These are phyloP conservation scores for Baudoinia panamericana DNA, from an alignment of 495 filamentous ascomycete genomes.

Conservation along the genomic window DNA sequence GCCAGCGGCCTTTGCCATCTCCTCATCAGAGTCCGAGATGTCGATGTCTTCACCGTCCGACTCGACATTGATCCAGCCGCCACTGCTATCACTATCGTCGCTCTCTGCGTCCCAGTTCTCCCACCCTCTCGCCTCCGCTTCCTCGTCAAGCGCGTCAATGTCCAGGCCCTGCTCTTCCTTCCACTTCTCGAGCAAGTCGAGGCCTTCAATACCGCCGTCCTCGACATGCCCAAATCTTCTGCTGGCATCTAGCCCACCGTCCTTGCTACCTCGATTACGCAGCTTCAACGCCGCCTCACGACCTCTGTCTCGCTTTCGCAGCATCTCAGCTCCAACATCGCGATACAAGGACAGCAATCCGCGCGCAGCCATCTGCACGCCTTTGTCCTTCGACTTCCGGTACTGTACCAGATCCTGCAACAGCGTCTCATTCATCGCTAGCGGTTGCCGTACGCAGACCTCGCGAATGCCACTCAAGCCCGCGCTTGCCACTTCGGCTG, in stretches of 20 bases:
- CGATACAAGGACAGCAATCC: slow-evolving; percentile 81
- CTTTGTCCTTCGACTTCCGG: slow-evolving; percentile 93
- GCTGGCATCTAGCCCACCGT: slow-evolving; percentile 51
- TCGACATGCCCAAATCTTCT: slow-evolving; percentile 67
- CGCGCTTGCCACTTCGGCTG: slow-evolving; percentile 78
- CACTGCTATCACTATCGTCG: slow-evolving; percentile 58
- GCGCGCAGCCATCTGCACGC: slow-evolving; percentile 91
- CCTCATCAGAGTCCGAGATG: slow-evolving; percentile 48
- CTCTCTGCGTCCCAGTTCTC: slow-evolving; percentile 78
- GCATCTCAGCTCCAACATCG: slow-evolving; percentile 76
- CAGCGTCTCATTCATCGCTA: slow-evolving; percentile 89
- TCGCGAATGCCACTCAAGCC: slow-evolving; percentile 92
- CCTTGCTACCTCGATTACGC: slow-evolving; percentile 31
- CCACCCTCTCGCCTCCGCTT: slow-evolving; percentile 51
- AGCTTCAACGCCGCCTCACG: slow-evolving; percentile 84
- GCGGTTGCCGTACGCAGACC: slow-evolving; percentile 78
- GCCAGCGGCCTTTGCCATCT: slow-evolving; percentile 44
- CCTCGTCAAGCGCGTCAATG: no score
- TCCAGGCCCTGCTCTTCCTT: slow-evolving; percentile 73
- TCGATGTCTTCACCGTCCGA: slow-evolving; percentile 65
- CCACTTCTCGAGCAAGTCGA: slow-evolving; percentile 84
- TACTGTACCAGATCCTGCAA: slow-evolving; percentile 97
- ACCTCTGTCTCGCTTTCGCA: slow-evolving; percentile 80
- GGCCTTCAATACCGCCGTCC: slow-evolving; percentile 72
- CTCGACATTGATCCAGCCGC: slow-evolving; percentile 86